phyloP scores from a whole-genome alignment of 106 monocot genomes.

The Posidonia australis region DNA sequence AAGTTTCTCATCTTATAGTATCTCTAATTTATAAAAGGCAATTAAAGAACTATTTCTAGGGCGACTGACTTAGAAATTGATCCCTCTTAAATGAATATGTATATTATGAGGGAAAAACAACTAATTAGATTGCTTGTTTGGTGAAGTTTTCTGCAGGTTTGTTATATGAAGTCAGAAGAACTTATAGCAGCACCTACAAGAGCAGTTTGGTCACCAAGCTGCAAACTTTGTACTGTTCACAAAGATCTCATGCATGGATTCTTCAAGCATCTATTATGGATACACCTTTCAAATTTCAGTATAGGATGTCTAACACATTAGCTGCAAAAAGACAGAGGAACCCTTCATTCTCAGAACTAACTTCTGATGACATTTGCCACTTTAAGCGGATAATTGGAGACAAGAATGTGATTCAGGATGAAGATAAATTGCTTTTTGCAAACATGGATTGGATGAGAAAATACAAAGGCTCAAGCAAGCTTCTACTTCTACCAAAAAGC shows the following conservation, averaged over 20 bases:
- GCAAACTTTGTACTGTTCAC: neutral
- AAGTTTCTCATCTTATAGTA: too few species aligned
- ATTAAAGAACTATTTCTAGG: too few species aligned
- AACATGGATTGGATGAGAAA: slow-evolving; percentile 92
- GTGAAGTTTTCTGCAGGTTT: slow-evolving; percentile 3
- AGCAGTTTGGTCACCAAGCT: neutral
- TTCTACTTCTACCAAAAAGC: slow-evolving; percentile 77
- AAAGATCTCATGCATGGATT: neutral
- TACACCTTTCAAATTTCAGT: slow-evolving; percentile 14
- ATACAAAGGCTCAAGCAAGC: slow-evolving; percentile 76
- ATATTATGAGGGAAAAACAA: too few species aligned
- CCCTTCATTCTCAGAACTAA: slow-evolving; percentile 52
- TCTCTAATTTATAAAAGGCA: neutral
- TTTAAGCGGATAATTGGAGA: slow-evolving; percentile 69
- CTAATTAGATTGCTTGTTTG: neutral
- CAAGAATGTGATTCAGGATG: slow-evolving; percentile 79
- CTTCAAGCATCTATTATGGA: neutral
- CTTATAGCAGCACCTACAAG: neutral
- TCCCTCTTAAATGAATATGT: too few species aligned
- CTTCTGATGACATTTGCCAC: slow-evolving; percentile 50
- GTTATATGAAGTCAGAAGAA: neutral
- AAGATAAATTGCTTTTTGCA: slow-evolving; percentile 68
- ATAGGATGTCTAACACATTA: slow-evolving; percentile 34
- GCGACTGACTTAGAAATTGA: neutral
- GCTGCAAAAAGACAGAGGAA: slow-evolving; percentile 37